Evolutionary conservation across 164 flowering plant genomes (phyloP).

Genomic region (Chloranthus sessilifolius): DNA sequence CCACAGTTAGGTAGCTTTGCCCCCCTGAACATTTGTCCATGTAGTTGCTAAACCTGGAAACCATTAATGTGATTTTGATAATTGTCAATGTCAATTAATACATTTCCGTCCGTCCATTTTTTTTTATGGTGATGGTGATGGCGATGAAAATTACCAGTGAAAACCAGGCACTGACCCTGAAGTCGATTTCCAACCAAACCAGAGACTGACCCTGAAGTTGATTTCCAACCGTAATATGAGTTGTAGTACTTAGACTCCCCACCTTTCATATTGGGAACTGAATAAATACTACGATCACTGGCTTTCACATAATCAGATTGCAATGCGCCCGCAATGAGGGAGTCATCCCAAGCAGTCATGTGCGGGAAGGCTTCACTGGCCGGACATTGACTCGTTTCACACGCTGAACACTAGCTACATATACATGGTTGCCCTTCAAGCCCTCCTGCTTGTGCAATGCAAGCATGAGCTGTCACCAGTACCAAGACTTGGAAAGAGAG

Average conservation of each 20-base stretch:
- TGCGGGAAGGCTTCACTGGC: conserved; percentile 57
- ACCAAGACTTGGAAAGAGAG: conserved; percentile 11
- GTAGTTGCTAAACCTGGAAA: conserved; percentile 66
- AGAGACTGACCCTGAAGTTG: conserved; percentile 60
- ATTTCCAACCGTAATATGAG: conserved; percentile 60
- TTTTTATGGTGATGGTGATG: neutral
- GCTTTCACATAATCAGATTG: conserved; percentile 51
- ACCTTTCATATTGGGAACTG: conserved; percentile 47
- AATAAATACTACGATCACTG: conserved; percentile 45
- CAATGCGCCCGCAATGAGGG: conserved; percentile 50
- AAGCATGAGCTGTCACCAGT: conserved; percentile 5
- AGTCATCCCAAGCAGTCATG: conserved; percentile 54
- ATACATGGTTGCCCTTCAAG: conserved; percentile 34
- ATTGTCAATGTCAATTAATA: neutral
- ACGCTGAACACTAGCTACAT: conserved; percentile 47
- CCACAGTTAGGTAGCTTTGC: conserved; percentile 45
- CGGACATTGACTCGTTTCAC: conserved; percentile 38
- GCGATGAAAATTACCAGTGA: conserved; percentile 38
- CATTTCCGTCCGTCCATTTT: conserved; percentile 33
- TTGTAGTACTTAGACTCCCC: conserved; percentile 31
- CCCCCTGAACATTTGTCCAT: conserved; percentile 64
- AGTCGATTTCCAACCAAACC: conserved; percentile 62
- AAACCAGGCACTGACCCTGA: conserved; percentile 62
- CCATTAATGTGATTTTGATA: neutral
- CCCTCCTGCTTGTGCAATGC: conserved; percentile 3